A percentile compares a stretch with the other conserved stretches of the same genome.
Conservation (phyloP, 2,329 filamentous ascomycete genomes). For the Mycosphaerella arachidis region DNA sequence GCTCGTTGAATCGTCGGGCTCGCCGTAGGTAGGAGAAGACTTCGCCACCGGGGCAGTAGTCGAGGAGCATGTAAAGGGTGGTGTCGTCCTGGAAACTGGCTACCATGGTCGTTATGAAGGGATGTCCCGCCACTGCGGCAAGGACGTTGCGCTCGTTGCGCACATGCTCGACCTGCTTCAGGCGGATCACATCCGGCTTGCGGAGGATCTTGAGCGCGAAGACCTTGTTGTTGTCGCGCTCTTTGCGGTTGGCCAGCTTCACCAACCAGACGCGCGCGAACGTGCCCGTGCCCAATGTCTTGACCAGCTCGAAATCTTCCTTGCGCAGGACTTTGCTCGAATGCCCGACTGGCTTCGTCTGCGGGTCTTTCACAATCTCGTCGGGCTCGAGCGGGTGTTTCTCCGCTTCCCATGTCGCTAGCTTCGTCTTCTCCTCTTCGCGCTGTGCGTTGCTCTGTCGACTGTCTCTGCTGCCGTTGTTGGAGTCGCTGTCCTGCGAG, state of each 20-base stretch:
- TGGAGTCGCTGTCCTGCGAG: background rate
- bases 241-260: constrained; percentile 51
- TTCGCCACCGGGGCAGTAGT: constrained; percentile 79
- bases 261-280: constrained; percentile 81
- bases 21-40: constrained; percentile 78
- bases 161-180: constrained; percentile 84
- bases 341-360: constrained; percentile 45
- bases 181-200: constrained; percentile 63
- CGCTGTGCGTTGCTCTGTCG: constrained; percentile 31
- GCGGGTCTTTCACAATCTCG: constrained; percentile 41
- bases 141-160: constrained; percentile 77
- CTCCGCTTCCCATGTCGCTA: constrained; percentile 45
- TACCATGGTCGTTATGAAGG: constrained; percentile 75
- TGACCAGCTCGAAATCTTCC: constrained; percentile 66
- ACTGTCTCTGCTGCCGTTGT: constrained; percentile 22
- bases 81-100: constrained; percentile 76
- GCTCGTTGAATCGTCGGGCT: constrained; percentile 72
- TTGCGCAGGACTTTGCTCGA: constrained; percentile 44
- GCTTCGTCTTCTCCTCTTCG: constrained; percentile 45
- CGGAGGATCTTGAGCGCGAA: constrained; percentile 78
- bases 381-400: constrained; percentile 41
- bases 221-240: constrained; percentile 50
- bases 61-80: constrained; percentile 76
- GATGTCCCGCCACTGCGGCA: constrained; percentile 70
- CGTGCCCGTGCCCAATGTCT: constrained; percentile 70